Conservation (phyloP, 371 early-diverging fungal species). For the Agmasoma carcini region DNA sequence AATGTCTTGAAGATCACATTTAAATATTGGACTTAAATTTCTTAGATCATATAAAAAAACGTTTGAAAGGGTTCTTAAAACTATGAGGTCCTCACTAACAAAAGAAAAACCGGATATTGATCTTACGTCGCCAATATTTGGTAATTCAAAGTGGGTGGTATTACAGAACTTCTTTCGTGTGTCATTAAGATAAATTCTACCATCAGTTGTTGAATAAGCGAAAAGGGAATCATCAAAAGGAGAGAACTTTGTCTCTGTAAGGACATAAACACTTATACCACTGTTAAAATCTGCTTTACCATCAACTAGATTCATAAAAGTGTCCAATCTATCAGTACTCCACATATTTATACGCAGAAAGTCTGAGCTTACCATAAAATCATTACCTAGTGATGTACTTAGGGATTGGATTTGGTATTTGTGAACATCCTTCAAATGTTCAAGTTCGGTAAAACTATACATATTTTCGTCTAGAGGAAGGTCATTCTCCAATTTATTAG, state of each 20-base stretch:
- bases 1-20: too few relatives aligned
- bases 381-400: constrained; percentile 81
- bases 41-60: constrained; percentile 48
- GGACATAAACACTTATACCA: constrained; percentile 93
- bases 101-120: constrained; percentile 50
- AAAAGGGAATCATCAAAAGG: constrained; percentile 78
- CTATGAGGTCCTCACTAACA: constrained; percentile 40
- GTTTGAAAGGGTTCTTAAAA: constrained; percentile 41
- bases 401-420: constrained; percentile 95
- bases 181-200: constrained; percentile 80
- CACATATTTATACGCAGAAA: constrained; percentile 90
- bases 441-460: constrained; percentile 9
- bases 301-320: constrained; percentile 62
- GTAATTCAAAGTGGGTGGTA: background rate
- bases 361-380: constrained; percentile 87
- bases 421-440: constrained; percentile 75
- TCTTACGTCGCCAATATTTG: constrained; percentile 25
- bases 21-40: too few relatives aligned
- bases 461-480: background rate
- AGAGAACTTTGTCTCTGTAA: constrained; percentile 91
- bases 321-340: constrained; percentile 62
- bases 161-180: constrained; percentile 63
- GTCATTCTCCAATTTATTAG: background rate
- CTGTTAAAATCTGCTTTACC: constrained; percentile 84
- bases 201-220: constrained; percentile 91